These are phyloP conservation scores for Beauveria caledonica DNA, from an alignment of 2,329 filamentous ascomycete species.

Conservation along the genomic window DNA sequence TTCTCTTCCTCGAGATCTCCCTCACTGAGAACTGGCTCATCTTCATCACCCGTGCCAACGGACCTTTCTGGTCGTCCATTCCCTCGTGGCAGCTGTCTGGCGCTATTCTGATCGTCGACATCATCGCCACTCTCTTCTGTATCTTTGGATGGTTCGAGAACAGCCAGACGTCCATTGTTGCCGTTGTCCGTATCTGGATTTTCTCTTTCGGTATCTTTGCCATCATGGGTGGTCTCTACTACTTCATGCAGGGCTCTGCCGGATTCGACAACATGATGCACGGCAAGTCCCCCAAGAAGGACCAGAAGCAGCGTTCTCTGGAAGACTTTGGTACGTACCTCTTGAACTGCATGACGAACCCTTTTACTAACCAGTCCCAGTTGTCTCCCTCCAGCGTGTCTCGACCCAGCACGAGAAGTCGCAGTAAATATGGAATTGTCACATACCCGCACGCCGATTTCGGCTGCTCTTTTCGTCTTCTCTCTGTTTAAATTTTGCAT, in stretches of 20 bases:
- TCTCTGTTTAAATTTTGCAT: conserved; percentile 31
- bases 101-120: conserved; percentile 73
- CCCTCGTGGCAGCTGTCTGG: conserved; percentile 78
- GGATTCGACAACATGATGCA: conserved; percentile 92
- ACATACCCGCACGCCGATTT: conserved; percentile 29
- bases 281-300: conserved; percentile 75
- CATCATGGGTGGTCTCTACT: conserved; percentile 64
- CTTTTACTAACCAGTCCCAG: conserved; percentile 49
- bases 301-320: conserved; percentile 72
- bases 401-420: conserved; percentile 90
- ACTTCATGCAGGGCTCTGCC: conserved; percentile 70
- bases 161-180: conserved; percentile 65
- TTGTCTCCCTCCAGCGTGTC: conserved; percentile 82
- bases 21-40: conserved; percentile 94
- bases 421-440: conserved; percentile 43
- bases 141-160: conserved; percentile 74
- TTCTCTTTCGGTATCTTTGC: conserved; percentile 88
- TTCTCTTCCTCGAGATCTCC: conserved; percentile 84
- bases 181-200: conserved; percentile 82
- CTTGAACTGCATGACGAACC: not conserved
- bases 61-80: conserved; percentile 83
- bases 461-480: conserved; percentile 31
- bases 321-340: conserved; percentile 76
- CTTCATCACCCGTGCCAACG: conserved; percentile 90
- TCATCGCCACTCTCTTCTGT: conserved; percentile 78